phyloP scores from a whole-genome alignment of 1,284 basidiomycete species.

The Cryptococcus sp. region DNA sequence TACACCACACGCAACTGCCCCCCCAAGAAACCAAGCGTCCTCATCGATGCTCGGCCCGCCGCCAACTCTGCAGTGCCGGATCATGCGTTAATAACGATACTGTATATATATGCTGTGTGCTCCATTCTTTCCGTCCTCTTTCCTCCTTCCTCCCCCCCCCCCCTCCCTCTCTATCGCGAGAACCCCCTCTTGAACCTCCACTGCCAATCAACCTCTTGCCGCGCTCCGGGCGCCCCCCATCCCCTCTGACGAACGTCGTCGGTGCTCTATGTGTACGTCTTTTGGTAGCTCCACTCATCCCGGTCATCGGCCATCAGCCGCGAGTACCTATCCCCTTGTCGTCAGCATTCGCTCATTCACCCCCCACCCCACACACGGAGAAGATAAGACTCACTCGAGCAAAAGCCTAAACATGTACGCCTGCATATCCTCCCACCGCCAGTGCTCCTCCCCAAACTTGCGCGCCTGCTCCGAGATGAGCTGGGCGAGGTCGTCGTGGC shows the following conservation, averaged over 20 bases:
- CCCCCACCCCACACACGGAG: background rate
- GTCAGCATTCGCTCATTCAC: background rate
- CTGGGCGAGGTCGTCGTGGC: constrained; percentile 51
- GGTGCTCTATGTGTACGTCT: constrained; percentile 10
- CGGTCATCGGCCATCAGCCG: constrained; percentile 34
- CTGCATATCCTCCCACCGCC: constrained; percentile 55
- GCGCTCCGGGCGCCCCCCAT: no score
- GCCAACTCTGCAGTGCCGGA: no score
- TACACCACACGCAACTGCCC: no score
- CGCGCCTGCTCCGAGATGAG: constrained; percentile 50
- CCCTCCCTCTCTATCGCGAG: no score
- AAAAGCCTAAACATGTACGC: constrained; percentile 50
- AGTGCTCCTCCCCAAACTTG: constrained; percentile 50
- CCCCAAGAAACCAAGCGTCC: no score
- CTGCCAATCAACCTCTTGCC: no score
- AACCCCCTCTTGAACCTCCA: no score
- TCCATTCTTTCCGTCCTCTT: no score
- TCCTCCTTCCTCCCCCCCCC: no score
- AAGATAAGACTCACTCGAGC: constrained; percentile 31
- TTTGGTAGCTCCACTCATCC: constrained; percentile 31
- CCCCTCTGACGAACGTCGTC: background rate
- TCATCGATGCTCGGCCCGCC: no score
- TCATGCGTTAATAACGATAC: no score
- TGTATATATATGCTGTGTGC: no score
- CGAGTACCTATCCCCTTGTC: constrained; percentile 22